A percentile compares a stretch with the other conserved stretches of the same genome.
Conservation (phyloP, 2,329 filamentous ascomycete species). For the Xylaria sp. region DNA sequence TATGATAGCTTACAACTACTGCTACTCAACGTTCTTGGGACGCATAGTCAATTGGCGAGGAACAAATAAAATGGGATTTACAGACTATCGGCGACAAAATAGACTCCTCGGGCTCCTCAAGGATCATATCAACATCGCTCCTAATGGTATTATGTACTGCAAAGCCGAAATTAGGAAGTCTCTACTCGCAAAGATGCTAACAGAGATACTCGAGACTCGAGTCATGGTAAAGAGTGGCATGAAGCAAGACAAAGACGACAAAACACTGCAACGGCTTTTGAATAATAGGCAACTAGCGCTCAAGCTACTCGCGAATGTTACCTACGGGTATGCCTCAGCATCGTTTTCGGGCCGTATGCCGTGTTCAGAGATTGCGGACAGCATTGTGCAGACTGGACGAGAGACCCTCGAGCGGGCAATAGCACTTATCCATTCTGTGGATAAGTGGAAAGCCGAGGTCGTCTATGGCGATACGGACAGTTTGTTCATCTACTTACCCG, state of each 20-base stretch:
- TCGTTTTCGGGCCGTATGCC: conserved; percentile 98
- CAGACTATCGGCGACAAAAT: conserved; percentile 82
- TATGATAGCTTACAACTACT: conserved; percentile 99
- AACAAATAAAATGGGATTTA: conserved; percentile 93
- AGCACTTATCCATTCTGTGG: conserved; percentile 87
- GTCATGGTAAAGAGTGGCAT: conserved; percentile 99
- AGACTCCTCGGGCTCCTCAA: conserved; percentile 81
- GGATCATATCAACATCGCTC: conserved; percentile 89
- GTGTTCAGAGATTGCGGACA: conserved; percentile 96
- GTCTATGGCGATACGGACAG: conserved; percentile 99
- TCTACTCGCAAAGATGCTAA: conserved; percentile 93
- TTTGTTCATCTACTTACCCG: conserved; percentile 89
- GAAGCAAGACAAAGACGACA: conserved; percentile 93
- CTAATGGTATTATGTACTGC: conserved; percentile 96
- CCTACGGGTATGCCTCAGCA: conserved; percentile 96
- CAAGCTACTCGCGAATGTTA: conserved; percentile 98
- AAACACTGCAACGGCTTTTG: conserved; percentile 82
- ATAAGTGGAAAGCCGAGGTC: conserved; percentile 92
- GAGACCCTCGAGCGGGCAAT: conserved; percentile 96
- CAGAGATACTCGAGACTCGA: conserved; percentile 93
- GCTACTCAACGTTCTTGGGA: conserved; percentile 95
- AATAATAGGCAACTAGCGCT: conserved; percentile 95
- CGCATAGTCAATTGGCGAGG: conserved; percentile 89
- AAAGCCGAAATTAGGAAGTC: conserved; percentile 89
- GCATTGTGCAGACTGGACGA: conserved; percentile 94